Evolutionary conservation across 2,329 filamentous ascomycete species (phyloP).

Genomic region (Phaeosphaeriaceae sp.): DNA sequence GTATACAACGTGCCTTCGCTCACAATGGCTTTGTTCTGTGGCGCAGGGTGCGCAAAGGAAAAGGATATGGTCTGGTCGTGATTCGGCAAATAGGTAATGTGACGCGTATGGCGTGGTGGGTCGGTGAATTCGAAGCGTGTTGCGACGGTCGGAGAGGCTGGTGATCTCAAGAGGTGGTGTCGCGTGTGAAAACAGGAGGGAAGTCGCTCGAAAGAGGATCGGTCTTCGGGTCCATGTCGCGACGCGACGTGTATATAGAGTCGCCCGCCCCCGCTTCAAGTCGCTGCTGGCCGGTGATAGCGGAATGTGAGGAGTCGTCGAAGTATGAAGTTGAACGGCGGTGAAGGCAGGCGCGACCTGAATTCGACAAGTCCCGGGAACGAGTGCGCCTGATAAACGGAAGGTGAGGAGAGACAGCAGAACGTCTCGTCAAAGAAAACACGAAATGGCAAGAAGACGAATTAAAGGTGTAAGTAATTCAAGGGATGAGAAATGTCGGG

Average conservation of each 20-base stretch:
- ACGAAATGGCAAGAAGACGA: background rate
- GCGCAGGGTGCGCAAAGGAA: background rate
- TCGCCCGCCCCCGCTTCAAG: slow-evolving; percentile 2
- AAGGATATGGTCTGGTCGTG: background rate
- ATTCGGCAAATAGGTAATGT: background rate
- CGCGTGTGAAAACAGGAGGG: slow-evolving; percentile 38
- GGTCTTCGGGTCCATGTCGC: slow-evolving; percentile 43
- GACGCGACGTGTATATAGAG: background rate
- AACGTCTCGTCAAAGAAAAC: background rate
- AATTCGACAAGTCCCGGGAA: slow-evolving; percentile 2
- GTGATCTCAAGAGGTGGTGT: slow-evolving; percentile 13
- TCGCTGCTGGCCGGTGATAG: background rate
- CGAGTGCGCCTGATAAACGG: background rate
- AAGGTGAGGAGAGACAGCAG: background rate
- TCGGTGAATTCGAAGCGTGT: background rate
- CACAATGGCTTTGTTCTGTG: background rate
- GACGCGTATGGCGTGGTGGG: background rate
- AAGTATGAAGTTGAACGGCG: slow-evolving; percentile 17
- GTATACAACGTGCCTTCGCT: slow-evolving; percentile 8
- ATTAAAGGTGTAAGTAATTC: background rate
- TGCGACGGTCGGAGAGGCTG: background rate
- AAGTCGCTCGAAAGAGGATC: slow-evolving; percentile 48
- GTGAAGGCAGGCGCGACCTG: slow-evolving; percentile 14
- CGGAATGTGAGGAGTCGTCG: slow-evolving; percentile 6
- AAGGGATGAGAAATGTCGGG: background rate